Percentiles rank a stretch among this genome's conserved stretches.
Conservation (phyloP, 441 rosid genomes). For the Adansonia madagascariensis region DNA sequence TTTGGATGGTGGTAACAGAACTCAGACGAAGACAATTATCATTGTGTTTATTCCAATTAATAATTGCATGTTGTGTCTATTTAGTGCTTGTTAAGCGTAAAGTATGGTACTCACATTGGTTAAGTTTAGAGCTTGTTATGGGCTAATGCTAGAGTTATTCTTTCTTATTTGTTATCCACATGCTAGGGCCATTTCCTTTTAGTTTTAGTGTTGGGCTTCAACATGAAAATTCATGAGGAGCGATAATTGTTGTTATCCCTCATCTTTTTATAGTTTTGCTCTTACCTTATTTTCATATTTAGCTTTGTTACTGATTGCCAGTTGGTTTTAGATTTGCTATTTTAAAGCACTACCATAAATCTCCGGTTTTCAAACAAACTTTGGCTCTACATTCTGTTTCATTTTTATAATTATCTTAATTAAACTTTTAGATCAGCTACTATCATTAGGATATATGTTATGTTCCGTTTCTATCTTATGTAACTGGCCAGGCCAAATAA, state of each 20-base stretch:
- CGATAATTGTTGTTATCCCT: slow-evolving; percentile 6
- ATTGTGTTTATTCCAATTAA: background rate
- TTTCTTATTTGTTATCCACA: background rate
- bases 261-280: background rate
- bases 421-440: background rate
- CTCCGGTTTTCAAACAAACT: background rate
- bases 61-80: background rate
- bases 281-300: background rate
- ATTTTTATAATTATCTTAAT: background rate
- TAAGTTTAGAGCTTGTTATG: slow-evolving; percentile 5
- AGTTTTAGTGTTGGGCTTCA: background rate
- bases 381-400: background rate
- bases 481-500: background rate
- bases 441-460: background rate
- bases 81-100: background rate
- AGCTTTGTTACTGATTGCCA: background rate
- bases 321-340: background rate
- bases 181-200: background rate
- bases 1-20: background rate
- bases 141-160: background rate
- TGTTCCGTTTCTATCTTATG: background rate
- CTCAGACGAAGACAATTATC: background rate
- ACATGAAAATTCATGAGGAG: background rate
- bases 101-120: background rate
- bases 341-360: background rate